Conservation (phyloP, 768 basidiomycete species). For the Agrocybe praecox region DNA sequence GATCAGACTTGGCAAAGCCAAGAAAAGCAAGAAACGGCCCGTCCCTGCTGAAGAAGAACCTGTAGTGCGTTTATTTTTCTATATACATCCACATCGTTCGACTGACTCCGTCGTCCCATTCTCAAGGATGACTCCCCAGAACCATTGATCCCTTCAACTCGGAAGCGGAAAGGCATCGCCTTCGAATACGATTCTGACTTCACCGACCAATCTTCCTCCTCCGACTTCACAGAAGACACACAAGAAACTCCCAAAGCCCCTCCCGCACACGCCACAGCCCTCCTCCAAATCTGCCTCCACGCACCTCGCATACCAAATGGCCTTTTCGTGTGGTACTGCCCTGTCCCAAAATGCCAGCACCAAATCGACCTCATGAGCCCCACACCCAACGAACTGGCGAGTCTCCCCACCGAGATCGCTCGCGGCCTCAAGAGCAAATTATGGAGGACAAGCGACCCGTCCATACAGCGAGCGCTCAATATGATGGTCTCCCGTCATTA, state of each 20-base stretch:
- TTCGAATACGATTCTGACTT: neutral
- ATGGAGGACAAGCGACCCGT: too few species aligned
- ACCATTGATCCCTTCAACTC: neutral
- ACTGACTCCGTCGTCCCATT: neutral
- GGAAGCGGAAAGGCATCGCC: neutral
- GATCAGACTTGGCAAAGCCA: conserved; percentile 20
- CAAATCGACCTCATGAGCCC: neutral
- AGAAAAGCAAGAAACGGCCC: neutral
- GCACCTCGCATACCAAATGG: neutral
- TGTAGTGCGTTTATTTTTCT: neutral
- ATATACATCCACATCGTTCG: neutral
- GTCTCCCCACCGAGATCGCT: too few species aligned
- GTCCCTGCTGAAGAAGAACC: too few species aligned
- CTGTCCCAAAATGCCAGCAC: neutral
- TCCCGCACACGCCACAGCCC: neutral
- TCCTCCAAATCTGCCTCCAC: too few species aligned
- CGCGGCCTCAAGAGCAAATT: too few species aligned
- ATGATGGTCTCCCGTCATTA: too few species aligned
- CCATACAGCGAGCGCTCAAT: too few species aligned
- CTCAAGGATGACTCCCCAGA: neutral
- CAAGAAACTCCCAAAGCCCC: neutral
- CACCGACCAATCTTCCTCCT: neutral
- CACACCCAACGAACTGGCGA: neutral
- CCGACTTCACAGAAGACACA: neutral
- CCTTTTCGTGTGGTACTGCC: neutral